Evolutionary conservation across 176 grass and related monocot species (phyloP).

Genomic region (Oropetium thomaeum): DNA sequence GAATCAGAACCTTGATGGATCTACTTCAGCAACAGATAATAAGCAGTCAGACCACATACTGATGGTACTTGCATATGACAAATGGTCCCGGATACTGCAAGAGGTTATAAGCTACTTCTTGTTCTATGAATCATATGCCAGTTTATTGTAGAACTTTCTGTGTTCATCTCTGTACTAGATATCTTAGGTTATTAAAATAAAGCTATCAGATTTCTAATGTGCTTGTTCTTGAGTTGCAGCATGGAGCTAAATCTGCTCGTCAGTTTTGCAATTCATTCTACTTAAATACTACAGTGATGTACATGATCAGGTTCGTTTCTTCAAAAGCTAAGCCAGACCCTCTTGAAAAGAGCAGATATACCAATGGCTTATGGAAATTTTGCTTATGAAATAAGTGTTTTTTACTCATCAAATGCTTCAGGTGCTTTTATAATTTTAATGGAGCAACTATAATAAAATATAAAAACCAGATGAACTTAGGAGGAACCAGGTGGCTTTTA

Average conservation of each 20-base stretch:
- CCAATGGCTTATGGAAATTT: background rate
- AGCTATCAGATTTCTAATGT: slow-evolving; percentile 24
- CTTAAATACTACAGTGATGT: slow-evolving; percentile 91
- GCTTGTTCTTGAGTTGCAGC: slow-evolving; percentile 52
- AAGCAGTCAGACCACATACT: slow-evolving; percentile 92
- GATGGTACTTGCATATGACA: slow-evolving; percentile 82
- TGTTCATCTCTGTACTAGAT: slow-evolving; percentile 6
- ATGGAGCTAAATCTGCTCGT: slow-evolving; percentile 80
- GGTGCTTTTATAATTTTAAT: background rate
- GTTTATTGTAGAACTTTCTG: slow-evolving; percentile 2
- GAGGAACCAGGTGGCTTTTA: background rate
- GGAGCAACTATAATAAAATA: background rate
- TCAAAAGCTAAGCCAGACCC: background rate
- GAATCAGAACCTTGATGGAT: slow-evolving; percentile 62
- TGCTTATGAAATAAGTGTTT: background rate
- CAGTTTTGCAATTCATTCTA: slow-evolving; percentile 86
- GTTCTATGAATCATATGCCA: background rate
- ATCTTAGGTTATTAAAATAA: background rate
- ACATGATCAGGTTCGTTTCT: slow-evolving; percentile 76
- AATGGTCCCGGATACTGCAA: slow-evolving; percentile 75
- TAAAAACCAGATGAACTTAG: too few species aligned
- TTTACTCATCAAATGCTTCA: slow-evolving; percentile 17
- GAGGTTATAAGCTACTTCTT: slow-evolving; percentile 49
- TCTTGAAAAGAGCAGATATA: slow-evolving; percentile 1
- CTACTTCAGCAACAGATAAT: slow-evolving; percentile 48